Evolutionary conservation across 371 early-diverging fungal species (phyloP).

Genomic region (Entomophthora muscae): DNA sequence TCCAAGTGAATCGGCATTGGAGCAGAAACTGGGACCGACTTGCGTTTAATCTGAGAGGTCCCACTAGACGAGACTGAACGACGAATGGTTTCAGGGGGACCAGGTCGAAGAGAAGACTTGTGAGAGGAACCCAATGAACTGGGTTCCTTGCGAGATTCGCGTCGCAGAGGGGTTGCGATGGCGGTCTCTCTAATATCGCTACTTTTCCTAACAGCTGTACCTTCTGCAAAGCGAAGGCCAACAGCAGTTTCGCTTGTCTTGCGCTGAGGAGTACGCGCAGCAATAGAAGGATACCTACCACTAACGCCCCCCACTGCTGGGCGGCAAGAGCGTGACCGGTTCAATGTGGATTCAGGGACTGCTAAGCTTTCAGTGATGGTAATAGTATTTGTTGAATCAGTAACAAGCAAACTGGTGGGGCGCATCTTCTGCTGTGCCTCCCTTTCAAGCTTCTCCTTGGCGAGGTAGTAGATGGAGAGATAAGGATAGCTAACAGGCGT

Average conservation of each 20-base stretch:
- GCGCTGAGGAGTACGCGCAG: background rate
- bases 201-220: background rate
- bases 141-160: background rate
- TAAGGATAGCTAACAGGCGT: conserved; percentile 33
- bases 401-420: too few species aligned
- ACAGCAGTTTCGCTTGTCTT: background rate
- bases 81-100: background rate
- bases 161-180: background rate
- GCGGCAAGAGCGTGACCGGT: background rate
- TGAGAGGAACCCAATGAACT: background rate
- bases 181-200: background rate
- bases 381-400: too few species aligned
- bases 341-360: background rate
- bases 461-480: conserved; percentile 71
- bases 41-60: background rate
- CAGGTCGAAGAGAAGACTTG: background rate
- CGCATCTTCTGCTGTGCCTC: conserved; percentile 14
- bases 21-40: background rate
- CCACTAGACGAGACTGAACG: background rate
- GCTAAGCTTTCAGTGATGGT: background rate
- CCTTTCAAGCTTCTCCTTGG: conserved; percentile 63
- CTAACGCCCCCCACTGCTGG: background rate
- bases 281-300: conserved; percentile 1
- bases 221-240: background rate
- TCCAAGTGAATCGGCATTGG: background rate